Percentiles rank a stretch among this genome's conserved stretches.
Conservation (phyloP, 495 filamentous ascomycete species). For the Lophiostoma macrostomum region DNA sequence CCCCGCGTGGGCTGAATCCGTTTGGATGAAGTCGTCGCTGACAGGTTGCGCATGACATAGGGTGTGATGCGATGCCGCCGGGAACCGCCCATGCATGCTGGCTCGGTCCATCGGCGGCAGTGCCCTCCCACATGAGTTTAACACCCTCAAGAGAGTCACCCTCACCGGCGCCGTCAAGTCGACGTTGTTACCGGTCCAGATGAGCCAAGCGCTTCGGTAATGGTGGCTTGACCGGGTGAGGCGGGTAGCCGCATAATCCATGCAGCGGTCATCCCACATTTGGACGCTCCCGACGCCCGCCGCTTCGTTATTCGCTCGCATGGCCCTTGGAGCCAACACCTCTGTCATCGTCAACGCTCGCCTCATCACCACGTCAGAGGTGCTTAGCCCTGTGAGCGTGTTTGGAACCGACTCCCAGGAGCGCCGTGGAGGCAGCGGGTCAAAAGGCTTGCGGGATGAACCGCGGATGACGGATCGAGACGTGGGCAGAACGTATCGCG, state of each 20-base stretch:
- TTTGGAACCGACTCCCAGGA: not conserved
- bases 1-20: constrained; percentile 17
- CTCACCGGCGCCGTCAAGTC: not conserved
- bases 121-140: too few species aligned
- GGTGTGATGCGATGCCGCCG: constrained; percentile 5
- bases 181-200: not conserved
- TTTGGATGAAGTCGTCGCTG: not conserved
- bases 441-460: not conserved
- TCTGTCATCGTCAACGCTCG: too few species aligned
- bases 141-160: too few species aligned
- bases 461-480: constrained; percentile 1
- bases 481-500: too few species aligned
- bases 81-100: not conserved
- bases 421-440: not conserved
- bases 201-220: too few species aligned
- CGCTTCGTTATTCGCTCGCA: too few species aligned
- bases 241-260: constrained; percentile 11
- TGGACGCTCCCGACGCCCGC: not conserved
- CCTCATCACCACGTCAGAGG: too few species aligned
- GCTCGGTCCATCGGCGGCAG: not conserved
- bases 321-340: too few species aligned
- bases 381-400: too few species aligned
- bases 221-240: too few species aligned
- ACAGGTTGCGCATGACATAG: constrained; percentile 7
- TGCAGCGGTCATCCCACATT: not conserved